Conservation (phyloP, 2,329 filamentous ascomycete species). For the Alternaria rosae region DNA sequence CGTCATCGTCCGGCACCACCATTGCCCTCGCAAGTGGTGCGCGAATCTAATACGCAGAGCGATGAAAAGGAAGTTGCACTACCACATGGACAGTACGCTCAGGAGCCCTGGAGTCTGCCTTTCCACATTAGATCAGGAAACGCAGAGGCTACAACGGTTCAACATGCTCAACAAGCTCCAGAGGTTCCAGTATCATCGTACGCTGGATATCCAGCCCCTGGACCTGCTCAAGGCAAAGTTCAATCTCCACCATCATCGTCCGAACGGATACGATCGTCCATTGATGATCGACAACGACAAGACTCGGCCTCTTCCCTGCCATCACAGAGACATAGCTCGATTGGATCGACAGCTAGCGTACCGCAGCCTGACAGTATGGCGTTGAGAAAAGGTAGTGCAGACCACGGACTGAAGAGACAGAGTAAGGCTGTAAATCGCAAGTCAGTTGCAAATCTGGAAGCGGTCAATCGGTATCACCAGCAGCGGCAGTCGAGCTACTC, state of each 20-base stretch:
- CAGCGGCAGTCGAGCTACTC: constrained; percentile 15
- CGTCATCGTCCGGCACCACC: constrained; percentile 5
- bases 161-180: neutral
- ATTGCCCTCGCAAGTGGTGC: neutral
- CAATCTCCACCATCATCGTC: neutral
- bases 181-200: neutral
- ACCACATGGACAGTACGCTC: neutral
- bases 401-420: constrained; percentile 14
- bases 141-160: neutral
- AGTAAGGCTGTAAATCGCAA: constrained; percentile 10
- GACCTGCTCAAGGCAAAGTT: neutral
- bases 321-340: constrained; percentile 1
- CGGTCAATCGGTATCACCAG: constrained; percentile 14
- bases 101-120: constrained; percentile 14
- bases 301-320: neutral
- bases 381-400: constrained; percentile 9
- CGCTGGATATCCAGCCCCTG: neutral
- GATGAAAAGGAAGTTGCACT: neutral
- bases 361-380: constrained; percentile 2
- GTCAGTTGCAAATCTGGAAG: constrained; percentile 13
- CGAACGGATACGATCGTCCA: constrained; percentile 2
- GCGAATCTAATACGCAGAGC: neutral
- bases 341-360: neutral
- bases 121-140: neutral
- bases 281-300: constrained; percentile 4